These are phyloP conservation scores for Uronychia setigera DNA, from an alignment of 73 alveolate genomes.

Conservation along the genomic window DNA sequence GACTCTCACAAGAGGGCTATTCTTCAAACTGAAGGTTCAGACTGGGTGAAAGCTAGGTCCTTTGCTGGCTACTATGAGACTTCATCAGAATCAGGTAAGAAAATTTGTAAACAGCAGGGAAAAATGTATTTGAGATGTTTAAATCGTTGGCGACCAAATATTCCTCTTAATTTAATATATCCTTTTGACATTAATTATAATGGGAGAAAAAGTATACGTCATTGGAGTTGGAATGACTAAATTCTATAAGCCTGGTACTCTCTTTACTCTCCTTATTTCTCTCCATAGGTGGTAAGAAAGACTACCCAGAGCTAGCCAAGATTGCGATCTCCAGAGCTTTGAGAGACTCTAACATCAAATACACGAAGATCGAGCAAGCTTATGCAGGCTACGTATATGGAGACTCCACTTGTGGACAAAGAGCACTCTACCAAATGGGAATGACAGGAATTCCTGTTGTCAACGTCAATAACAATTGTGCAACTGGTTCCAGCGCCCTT, in stretches of 20 bases:
- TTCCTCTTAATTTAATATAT: neutral
- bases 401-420: slow-evolving; percentile 89
- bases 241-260: slow-evolving; percentile 81
- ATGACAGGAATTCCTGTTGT: slow-evolving; percentile 88
- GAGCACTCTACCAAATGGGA: slow-evolving; percentile 89
- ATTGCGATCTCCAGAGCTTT: slow-evolving; percentile 80
- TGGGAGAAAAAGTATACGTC: slow-evolving; percentile 71
- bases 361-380: slow-evolving; percentile 66
- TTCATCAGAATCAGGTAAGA: slow-evolving; percentile 21
- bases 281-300: slow-evolving; percentile 45
- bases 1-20: slow-evolving; percentile 18
- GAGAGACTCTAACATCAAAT: slow-evolving; percentile 74
- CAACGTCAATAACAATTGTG: slow-evolving; percentile 89
- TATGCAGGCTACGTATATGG: slow-evolving; percentile 89
- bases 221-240: slow-evolving; percentile 95
- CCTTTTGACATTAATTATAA: neutral
- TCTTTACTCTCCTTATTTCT: neutral
- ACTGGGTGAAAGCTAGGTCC: slow-evolving; percentile 39
- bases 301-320: slow-evolving; percentile 84
- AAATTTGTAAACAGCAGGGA: slow-evolving; percentile 3
- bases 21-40: slow-evolving; percentile 29
- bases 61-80: slow-evolving; percentile 45
- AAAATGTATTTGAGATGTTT: neutral
- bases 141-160: neutral
- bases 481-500: slow-evolving; percentile 90